These are phyloP conservation scores for Vaccinium vitisidaea DNA, from an alignment of 148 eudicot genomes.

Conservation along the genomic window DNA sequence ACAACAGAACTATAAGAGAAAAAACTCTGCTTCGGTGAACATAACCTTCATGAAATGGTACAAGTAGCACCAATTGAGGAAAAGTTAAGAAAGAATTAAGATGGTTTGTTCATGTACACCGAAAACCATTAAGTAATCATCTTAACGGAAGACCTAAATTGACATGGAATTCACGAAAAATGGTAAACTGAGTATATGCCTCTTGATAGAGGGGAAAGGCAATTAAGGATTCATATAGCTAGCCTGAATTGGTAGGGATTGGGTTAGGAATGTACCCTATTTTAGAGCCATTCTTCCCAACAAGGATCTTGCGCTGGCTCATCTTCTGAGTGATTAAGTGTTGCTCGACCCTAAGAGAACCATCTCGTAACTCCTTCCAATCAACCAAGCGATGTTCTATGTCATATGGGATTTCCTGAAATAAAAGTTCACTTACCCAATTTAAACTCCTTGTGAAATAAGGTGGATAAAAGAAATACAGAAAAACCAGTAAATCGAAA, in stretches of 20 bases:
- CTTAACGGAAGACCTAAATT: not conserved
- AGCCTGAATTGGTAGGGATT: not conserved
- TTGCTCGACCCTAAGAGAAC: conserved; percentile 89
- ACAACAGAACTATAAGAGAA: not conserved
- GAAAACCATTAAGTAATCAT: not conserved
- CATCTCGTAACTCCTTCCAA: conserved; percentile 88
- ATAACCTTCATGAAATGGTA: not conserved
- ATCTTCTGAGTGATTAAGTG: conserved; percentile 78
- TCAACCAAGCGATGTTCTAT: conserved; percentile 81
- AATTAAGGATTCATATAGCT: not conserved
- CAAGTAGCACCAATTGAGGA: not conserved
- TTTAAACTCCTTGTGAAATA: not conserved
- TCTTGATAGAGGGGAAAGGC: not conserved
- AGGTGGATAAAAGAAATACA: not conserved
- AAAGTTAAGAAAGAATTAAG: not conserved
- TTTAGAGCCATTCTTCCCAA: conserved; percentile 92
- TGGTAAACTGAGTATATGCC: not conserved
- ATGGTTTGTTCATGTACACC: not conserved
- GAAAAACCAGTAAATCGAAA: not conserved
- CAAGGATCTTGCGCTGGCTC: conserved; percentile 89
- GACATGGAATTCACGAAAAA: not conserved
- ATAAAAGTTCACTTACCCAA: conserved; percentile 12
- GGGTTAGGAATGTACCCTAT: conserved; percentile 59
- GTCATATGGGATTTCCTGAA: conserved; percentile 89
- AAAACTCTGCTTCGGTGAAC: not conserved